Evolutionary conservation across 1,284 basidiomycete genomes (phyloP), one percentile per base, ranked within the genome.

Genomic region (Irpex rosettiformis): DNA sequence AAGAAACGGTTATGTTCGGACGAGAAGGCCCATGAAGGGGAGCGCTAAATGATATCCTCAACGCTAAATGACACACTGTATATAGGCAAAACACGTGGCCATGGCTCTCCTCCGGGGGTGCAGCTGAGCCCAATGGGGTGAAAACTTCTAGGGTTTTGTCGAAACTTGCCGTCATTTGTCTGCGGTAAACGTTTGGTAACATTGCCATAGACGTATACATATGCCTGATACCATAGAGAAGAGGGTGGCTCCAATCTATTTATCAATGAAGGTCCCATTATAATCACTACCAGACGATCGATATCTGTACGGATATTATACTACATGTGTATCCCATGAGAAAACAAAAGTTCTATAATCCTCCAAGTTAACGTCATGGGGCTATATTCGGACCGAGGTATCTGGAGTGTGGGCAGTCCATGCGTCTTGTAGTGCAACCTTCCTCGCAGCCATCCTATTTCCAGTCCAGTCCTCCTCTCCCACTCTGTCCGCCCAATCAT

Each of bases 401-500:
- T 52, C 27, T 24, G 11, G 61, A n/a, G 43, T 55, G 52, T 52
- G 54, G 8, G 49, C 63, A 7, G 64, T 49, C 71, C 70, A 72
- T 2, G 64, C 63, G 29, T 64, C 58, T 27, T 69, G 63, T n/a
- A 70, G 56, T 27, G 64, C 67, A 4, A 63, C 61, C 62, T 73
- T 77, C 66, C 67, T 74, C 59, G 72, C 70, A 47, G 75, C 79
- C 54, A 75, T 65, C 62, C 76, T 70, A 59, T 70, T 65, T 1
- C 74, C 78, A 11, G 75, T 78, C 80, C 77, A 79, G 13, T 80
- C 79, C 56, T 81, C 80, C 54, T 79, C 79, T 1, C 73, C 76
- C 0, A 74, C 75, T 54, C 71, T 69, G 52, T 78, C 74, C 10
- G 74, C 79, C 88, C 88, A 85, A 67, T 86, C 79, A 49, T 77